A percentile compares a stretch with the other conserved stretches of the same genome.
These are phyloP conservation scores for Teratosphaeria gauchensis DNA, from an alignment of 2,329 filamentous ascomycete species.

Conservation along the genomic window DNA sequence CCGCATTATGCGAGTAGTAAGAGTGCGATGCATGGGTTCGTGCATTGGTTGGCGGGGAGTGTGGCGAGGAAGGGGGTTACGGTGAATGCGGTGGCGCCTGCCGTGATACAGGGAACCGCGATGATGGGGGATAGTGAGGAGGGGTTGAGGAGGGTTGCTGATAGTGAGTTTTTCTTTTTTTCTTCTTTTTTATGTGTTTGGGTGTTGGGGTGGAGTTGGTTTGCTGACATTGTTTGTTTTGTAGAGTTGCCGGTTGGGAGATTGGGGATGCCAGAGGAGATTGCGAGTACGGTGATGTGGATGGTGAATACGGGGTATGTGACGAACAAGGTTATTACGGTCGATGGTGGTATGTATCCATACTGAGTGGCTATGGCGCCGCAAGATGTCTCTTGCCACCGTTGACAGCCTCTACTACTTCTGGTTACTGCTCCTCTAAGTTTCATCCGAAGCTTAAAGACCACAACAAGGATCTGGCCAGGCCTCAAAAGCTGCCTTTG, in stretches of 20 bases:
- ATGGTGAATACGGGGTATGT: slow-evolving; percentile 38
- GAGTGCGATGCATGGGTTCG: slow-evolving; percentile 37
- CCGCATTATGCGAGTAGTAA: slow-evolving; percentile 34
- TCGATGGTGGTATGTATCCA: slow-evolving; percentile 33
- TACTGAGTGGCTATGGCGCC: slow-evolving; percentile 6
- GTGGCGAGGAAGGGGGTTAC: slow-evolving; percentile 38
- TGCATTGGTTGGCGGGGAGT: slow-evolving; percentile 35
- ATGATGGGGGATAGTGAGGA: slow-evolving; percentile 31
- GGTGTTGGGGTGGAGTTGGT: background rate
- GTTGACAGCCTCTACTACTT: background rate
- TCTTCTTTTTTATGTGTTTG: background rate
- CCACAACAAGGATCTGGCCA: too few relatives aligned
- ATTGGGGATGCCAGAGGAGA: slow-evolving; percentile 36
- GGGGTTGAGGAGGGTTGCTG: slow-evolving; percentile 22
- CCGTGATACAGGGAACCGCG: slow-evolving; percentile 32
- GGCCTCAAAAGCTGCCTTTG: too few relatives aligned
- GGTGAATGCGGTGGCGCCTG: slow-evolving; percentile 41
- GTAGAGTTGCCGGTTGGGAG: slow-evolving; percentile 36
- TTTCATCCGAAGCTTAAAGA: too few relatives aligned
- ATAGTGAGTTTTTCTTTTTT: slow-evolving; percentile 19
- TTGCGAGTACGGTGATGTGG: slow-evolving; percentile 40
- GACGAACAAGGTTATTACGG: slow-evolving; percentile 37
- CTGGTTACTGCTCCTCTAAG: too few relatives aligned
- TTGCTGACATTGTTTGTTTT: background rate
- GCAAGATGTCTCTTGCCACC: background rate